A percentile compares a stretch with the other conserved stretches of the same genome.
Conservation (phyloP, 2,329 filamentous ascomycete species). For the Diaporthe caulivora region DNA sequence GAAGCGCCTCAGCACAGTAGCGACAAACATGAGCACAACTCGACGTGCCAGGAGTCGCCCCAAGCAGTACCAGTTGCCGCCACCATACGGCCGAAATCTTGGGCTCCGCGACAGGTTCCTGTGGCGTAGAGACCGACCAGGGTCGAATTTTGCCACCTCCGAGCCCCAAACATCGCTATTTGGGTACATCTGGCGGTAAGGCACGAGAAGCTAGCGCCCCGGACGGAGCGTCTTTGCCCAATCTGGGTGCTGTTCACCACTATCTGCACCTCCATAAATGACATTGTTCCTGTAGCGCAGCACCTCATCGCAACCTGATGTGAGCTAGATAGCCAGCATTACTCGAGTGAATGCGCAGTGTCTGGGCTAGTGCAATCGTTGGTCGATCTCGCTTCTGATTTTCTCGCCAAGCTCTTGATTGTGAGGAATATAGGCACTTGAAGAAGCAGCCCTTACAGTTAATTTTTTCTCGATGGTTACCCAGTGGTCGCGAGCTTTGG, state of each 20-base stretch:
- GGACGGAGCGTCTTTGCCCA: not conserved
- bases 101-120: not conserved
- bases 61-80: not conserved
- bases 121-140: not conserved
- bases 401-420: not conserved
- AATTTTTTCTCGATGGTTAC: not conserved
- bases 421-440: not conserved
- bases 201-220: not conserved
- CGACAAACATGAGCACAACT: conserved; percentile 3
- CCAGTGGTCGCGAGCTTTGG: not conserved
- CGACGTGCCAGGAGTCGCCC: conserved; percentile 1
- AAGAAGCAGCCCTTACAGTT: conserved; percentile 7
- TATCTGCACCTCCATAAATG: not conserved
- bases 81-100: not conserved
- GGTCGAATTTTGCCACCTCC: not conserved
- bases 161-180: not conserved
- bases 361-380: not conserved
- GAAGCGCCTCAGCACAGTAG: not conserved
- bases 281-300: not conserved
- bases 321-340: not conserved
- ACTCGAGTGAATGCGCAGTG: not conserved
- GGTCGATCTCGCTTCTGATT: not conserved
- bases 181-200: conserved; percentile 14
- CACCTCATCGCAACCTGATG: not conserved
- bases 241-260: not conserved